phyloP scores from a whole-genome alignment of 345 rosid species.

The Eutrema japonicum region DNA sequence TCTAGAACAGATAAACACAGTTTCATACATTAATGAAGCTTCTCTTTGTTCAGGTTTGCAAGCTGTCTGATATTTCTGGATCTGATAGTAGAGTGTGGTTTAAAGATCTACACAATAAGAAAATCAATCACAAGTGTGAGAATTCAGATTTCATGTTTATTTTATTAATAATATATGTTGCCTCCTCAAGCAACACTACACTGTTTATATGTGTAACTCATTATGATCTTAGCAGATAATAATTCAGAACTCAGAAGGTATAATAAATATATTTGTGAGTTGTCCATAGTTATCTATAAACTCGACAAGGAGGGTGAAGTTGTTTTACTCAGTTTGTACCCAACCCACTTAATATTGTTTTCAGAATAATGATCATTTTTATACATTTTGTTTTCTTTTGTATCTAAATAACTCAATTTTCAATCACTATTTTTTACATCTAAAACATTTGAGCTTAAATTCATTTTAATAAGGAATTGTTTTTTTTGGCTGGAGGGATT shows the following conservation, averaged over 20 bases:
- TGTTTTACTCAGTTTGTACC: slow-evolving; percentile 33
- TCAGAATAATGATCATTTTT: slow-evolving; percentile 18
- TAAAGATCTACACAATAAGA: slow-evolving; percentile 26
- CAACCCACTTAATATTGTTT: slow-evolving; percentile 38
- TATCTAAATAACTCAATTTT: neutral
- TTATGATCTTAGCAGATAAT: slow-evolving; percentile 31
- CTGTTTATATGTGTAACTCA: slow-evolving; percentile 19
- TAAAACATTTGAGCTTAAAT: neutral
- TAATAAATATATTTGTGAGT: slow-evolving; percentile 25
- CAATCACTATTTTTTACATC: neutral
- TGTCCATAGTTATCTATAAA: slow-evolving; percentile 34
- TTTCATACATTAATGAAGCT: slow-evolving; percentile 40
- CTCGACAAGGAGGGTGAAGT: slow-evolving; percentile 33
- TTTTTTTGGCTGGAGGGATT: neutral
- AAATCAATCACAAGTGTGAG: slow-evolving; percentile 18
- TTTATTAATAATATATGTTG: slow-evolving; percentile 16
- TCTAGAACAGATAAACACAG: slow-evolving; percentile 32
- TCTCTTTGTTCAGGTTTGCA: slow-evolving; percentile 29
- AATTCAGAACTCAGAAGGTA: slow-evolving; percentile 32
- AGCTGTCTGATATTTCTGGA: slow-evolving; percentile 34
- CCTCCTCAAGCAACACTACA: slow-evolving; percentile 27
- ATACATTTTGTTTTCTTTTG: slow-evolving; percentile 7
- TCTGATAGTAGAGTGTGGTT: slow-evolving; percentile 25
- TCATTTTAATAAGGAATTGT: neutral
- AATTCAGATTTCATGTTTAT: slow-evolving; percentile 26